phyloP scores from a whole-genome alignment of 2,329 filamentous ascomycete genomes.

The Fusarium clavum region DNA sequence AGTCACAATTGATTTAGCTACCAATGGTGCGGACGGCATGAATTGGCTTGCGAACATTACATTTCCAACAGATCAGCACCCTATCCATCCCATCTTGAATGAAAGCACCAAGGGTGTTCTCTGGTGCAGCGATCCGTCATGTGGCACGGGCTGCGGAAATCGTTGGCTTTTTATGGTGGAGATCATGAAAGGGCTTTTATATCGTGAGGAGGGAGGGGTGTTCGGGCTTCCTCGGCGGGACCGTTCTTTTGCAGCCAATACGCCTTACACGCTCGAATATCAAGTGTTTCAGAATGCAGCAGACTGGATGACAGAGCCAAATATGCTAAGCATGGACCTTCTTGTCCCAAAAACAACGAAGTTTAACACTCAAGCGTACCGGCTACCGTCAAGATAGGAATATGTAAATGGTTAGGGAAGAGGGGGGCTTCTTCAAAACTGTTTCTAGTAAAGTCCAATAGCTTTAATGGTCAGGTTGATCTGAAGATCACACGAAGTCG shows the following conservation, averaged over 20 bases:
- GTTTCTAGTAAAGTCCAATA: accelerated
- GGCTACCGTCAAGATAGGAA: too few relatives aligned
- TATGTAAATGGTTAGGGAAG: too few relatives aligned
- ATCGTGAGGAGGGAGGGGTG: too few relatives aligned
- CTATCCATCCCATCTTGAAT: slow-evolving; percentile 3
- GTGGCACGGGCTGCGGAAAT: not conserved
- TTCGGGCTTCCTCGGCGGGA: not conserved
- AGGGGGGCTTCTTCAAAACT: too few relatives aligned
- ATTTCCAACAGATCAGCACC: not conserved
- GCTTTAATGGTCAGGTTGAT: accelerated
- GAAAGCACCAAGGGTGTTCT: slow-evolving; percentile 5
- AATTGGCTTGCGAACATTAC: slow-evolving; percentile 11
- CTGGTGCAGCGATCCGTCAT: slow-evolving; percentile 6
- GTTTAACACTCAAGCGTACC: too few relatives aligned
- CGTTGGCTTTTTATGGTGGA: slow-evolving; percentile 16
- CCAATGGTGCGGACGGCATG: accelerated
- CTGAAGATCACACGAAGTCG: accelerated
- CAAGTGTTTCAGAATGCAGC: not conserved
- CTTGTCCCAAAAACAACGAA: not conserved
- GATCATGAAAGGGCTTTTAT: not conserved
- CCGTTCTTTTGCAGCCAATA: not conserved
- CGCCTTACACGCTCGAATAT: not conserved
- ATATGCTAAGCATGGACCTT: not conserved
- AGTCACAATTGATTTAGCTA: accelerated
- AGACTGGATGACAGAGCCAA: accelerated